A percentile compares a stretch with the other conserved stretches of the same genome.
These are phyloP conservation scores for Bassia scoparia DNA, from an alignment of 148 eudicot species.

Conservation along the genomic window DNA sequence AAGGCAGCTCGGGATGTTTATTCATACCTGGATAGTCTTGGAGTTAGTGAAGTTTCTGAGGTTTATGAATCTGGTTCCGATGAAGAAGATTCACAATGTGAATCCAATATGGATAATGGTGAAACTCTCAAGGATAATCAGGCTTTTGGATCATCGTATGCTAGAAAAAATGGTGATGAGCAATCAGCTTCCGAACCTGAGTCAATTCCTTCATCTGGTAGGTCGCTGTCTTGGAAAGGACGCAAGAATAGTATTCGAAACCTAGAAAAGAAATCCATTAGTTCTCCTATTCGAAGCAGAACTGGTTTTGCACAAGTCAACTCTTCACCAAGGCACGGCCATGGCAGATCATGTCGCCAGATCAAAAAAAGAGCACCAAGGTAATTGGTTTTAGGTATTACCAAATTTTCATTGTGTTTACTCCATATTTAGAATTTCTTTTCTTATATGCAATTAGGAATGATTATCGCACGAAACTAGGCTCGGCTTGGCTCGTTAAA, in stretches of 20 bases:
- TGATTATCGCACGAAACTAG: too few species aligned
- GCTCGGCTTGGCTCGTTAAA: too few species aligned
- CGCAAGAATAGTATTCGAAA: constrained; percentile 39
- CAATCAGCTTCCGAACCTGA: constrained; percentile 60
- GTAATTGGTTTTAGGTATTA: constrained; percentile 9
- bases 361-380: constrained; percentile 24
- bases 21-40: constrained; percentile 60
- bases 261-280: constrained; percentile 41
- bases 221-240: constrained; percentile 86
- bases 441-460: neutral
- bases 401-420: neutral
- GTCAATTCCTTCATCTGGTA: constrained; percentile 50
- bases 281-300: constrained; percentile 44
- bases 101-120: constrained; percentile 33
- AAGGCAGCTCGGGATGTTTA: constrained; percentile 71
- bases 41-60: constrained; percentile 59
- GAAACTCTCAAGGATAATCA: constrained; percentile 33
- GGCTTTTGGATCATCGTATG: constrained; percentile 23
- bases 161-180: constrained; percentile 34
- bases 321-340: constrained; percentile 48
- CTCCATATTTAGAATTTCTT: neutral
- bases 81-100: constrained; percentile 43
- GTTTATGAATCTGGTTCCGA: constrained; percentile 57
- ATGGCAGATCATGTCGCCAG: constrained; percentile 82
- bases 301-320: constrained; percentile 35